phyloP scores from a whole-genome alignment of 192 early-diverging fungal species.

The Lobosporangium transversale region DNA sequence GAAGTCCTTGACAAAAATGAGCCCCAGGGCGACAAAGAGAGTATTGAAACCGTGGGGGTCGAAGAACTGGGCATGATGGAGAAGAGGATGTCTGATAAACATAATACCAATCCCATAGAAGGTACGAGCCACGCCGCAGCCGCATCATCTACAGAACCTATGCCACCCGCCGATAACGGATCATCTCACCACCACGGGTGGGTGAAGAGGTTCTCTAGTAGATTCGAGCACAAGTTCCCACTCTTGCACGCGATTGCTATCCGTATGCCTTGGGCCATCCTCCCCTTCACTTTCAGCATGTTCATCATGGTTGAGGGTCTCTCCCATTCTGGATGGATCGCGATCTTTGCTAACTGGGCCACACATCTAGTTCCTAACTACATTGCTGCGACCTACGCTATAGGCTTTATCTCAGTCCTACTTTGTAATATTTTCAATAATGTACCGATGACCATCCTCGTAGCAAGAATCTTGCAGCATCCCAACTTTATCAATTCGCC shows the following conservation, averaged over 20 bases:
- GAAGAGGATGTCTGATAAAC: neutral
- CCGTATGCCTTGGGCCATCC: slow-evolving; percentile 80
- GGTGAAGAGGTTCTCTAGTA: neutral
- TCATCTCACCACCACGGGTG: too few species aligned
- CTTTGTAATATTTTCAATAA: slow-evolving; percentile 85
- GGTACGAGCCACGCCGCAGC: neutral
- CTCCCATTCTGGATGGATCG: slow-evolving; percentile 71
- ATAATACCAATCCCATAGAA: too few species aligned
- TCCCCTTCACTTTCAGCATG: slow-evolving; percentile 87
- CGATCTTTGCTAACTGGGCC: slow-evolving; percentile 69
- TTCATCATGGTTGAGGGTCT: slow-evolving; percentile 88
- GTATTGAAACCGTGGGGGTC: neutral
- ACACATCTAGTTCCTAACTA: slow-evolving; percentile 62
- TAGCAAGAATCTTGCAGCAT: slow-evolving; percentile 76
- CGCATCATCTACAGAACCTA: neutral
- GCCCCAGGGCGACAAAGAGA: neutral
- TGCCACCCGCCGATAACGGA: neutral
- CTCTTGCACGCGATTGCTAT: slow-evolving; percentile 59
- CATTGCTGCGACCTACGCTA: slow-evolving; percentile 67
- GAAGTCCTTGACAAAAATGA: neutral
- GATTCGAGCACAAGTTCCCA: slow-evolving; percentile 54
- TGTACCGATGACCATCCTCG: slow-evolving; percentile 86
- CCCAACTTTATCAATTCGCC: slow-evolving; percentile 62
- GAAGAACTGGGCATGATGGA: neutral
- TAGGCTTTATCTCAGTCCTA: slow-evolving; percentile 70